Base-by-base conservation (phyloP, 2,329 filamentous ascomycete genomes). In the Chaetomium globosum region DNA sequence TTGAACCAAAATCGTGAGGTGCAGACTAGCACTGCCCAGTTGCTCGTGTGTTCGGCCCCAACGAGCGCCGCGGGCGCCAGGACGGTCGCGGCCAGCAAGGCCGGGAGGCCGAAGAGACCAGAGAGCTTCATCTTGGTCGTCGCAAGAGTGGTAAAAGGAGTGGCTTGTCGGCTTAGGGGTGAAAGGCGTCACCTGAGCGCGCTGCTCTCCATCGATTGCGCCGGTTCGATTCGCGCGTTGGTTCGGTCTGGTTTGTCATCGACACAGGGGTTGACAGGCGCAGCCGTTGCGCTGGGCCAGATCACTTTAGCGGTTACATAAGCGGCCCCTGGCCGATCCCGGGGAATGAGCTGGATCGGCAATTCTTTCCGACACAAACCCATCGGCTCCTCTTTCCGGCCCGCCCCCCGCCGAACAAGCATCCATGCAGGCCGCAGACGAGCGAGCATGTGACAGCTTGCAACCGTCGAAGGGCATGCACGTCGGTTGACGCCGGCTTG, bases 1-100 rank as follows among this genome's bases (percentile, higher is more conserved):
- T 99, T 99, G 87, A 99, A 99, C 95, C 95, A 99, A 84, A 99
- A 99, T 61, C 95, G 91, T 61, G 95, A 99, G 6, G 95, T 99
- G 70, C 91, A 95, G 65, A 99, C 95, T n/a, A 99, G 88, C 68
- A 99, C 95, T 10, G 95, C 95, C 95, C 95, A 99, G 80, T 99
- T 99, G 76, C 92, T 97, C 19, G 95, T 99, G 80, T 99, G 95
- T 73, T 94, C 89, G 70, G 87, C 86, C 31, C 77, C 76, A 58
- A 82, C 80, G 65, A 81, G 79, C 26, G 77, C 71, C 19, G 74
- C 72, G 9, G 82, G 76, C 63, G 79, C 75, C 55, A 87, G 75
- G 64, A 86, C 72, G 65, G 80, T 72, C 49, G 81, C 77, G 54
- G 78, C 81, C 73, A 84, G 74, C 62, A 86, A 76, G 70, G 81